These are phyloP conservation scores for Coniochaeta prunicola DNA, from an alignment of 2,329 filamentous ascomycete species.

Conservation along the genomic window DNA sequence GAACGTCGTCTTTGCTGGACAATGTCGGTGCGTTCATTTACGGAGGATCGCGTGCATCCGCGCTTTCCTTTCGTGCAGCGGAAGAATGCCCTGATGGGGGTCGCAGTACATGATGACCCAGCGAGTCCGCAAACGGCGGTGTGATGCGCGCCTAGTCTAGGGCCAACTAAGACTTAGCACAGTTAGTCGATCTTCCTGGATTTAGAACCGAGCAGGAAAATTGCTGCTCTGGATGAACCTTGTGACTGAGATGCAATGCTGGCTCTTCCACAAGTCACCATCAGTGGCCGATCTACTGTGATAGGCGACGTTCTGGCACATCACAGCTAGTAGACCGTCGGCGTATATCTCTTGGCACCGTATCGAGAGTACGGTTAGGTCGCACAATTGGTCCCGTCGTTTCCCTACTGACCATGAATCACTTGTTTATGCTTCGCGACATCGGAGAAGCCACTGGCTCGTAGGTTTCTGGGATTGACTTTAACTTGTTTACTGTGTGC, in stretches of 20 bases:
- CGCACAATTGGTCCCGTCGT: not conserved
- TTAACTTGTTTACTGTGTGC: too few relatives aligned
- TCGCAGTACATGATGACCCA: not conserved
- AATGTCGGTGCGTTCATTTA: not conserved
- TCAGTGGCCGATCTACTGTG: not conserved
- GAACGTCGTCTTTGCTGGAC: not conserved
- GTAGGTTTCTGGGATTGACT: too few relatives aligned
- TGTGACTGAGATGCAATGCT: not conserved
- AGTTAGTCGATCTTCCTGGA: not conserved
- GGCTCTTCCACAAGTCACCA: not conserved
- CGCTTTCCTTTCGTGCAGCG: not conserved
- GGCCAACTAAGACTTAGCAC: not conserved
- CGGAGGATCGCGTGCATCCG: not conserved
- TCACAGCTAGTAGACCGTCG: not conserved
- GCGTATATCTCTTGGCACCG: not conserved
- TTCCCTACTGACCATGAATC: not conserved
- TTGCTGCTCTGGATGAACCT: not conserved
- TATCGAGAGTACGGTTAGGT: not conserved
- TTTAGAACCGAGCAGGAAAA: not conserved
- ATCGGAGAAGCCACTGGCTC: not conserved
- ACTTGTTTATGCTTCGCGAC: not conserved
- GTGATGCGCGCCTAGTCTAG: not conserved
- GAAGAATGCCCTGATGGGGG: not conserved
- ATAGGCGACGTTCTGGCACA: not conserved
- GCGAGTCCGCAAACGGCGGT: not conserved